A percentile compares a stretch with the other conserved stretches of the same genome.
phyloP scores from a whole-genome alignment of 176 grass and related monocot genomes.

The Raddia guianensis region DNA sequence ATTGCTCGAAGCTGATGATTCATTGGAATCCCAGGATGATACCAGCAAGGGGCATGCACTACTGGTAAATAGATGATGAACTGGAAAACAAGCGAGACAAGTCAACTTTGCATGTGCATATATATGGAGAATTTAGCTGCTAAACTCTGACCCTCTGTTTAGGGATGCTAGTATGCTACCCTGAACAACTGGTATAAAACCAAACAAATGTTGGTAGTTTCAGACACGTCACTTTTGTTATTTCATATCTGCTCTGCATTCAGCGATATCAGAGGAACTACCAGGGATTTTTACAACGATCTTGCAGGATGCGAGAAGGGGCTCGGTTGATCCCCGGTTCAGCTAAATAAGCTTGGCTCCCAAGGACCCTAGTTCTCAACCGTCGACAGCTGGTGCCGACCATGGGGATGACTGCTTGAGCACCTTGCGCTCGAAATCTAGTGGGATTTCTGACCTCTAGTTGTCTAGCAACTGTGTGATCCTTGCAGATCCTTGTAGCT shows the following conservation, averaged over 20 bases:
- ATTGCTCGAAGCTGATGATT: constrained; percentile 39
- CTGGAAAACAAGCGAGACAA: constrained; percentile 25
- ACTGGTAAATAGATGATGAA: not conserved
- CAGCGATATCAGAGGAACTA: constrained; percentile 29
- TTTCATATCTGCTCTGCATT: not conserved
- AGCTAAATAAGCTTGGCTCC: no score
- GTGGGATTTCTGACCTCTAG: no score
- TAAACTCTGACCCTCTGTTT: not conserved
- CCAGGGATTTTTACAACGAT: no score
- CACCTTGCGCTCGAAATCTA: no score
- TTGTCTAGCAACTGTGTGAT: no score
- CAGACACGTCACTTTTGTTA: constrained; percentile 13
- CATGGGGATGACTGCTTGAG: no score
- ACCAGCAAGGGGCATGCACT: not conserved
- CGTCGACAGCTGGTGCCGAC: no score
- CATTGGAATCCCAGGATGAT: constrained; percentile 40
- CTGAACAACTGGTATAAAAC: not conserved
- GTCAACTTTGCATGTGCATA: constrained; percentile 47
- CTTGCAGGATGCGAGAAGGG: no score
- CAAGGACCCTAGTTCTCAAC: no score
- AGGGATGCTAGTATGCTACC: not conserved
- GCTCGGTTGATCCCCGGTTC: no score
- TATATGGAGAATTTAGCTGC: not conserved
- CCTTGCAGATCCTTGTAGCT: no score
- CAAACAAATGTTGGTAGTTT: not conserved